Evolutionary conservation across 345 rosid species (phyloP), one percentile per base, ranked within the genome.

Genomic region (Reutealis trisperma): DNA sequence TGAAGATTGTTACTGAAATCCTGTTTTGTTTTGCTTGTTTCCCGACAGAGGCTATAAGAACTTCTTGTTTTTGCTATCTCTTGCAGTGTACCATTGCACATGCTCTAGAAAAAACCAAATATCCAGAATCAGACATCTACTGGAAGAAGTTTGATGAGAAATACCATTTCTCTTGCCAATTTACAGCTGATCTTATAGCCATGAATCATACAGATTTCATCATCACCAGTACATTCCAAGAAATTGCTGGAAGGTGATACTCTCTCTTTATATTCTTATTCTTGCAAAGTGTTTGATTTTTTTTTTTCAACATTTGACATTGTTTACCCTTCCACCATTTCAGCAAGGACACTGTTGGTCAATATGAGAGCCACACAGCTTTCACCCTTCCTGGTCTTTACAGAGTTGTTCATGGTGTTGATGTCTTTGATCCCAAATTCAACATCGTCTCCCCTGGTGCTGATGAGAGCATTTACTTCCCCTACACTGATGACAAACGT

Each of bases 171-270:
- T 88, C 98, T 1, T 89, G 94, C 88, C 98, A 94, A 88, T 94
- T 94, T 71, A 94, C 98, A 4, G 98, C 98, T 0, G 98, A 93
- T 86, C 89, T 94, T 22, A 76, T 91, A 6, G 98, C 98, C 57
- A 94, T 94, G 98, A 94, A 94, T 85, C 97, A 94, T 72, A 88
- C 98, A 7, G 98, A 94, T 79, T 94, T 94, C 87, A 94, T 94
- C 82, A 94, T 94, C 89, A 94, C 98, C 81, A 94, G 98, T 84
- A 94, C 98, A 24, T 92, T 86, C 91, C 98, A 94, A 81, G 98
- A 94, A 70, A 94, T 94, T 80, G 98, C 98, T 81, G 98, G 98
- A 88, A 94, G 97, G 98, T 93, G 75, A 79, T 57, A 34, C 10
- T 12, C 12, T 41, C 19, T 25, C 30, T 60, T 30, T 34, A 34